Base-by-base conservation (phyloP, 179 eudicot species). In the Silene noctiflora region DNA sequence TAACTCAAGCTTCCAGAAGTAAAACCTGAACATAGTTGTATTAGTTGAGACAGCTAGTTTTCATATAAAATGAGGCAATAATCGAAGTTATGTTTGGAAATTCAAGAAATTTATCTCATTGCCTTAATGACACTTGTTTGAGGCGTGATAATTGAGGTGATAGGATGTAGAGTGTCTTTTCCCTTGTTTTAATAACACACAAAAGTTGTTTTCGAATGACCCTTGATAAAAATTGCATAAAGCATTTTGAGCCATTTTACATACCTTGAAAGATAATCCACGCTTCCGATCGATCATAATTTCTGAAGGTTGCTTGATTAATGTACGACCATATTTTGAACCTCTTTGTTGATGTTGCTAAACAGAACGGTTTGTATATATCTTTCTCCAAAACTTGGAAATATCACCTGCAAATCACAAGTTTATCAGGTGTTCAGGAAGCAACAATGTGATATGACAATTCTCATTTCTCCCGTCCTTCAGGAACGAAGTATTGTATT, bases 331-430 rank as follows among this genome's bases (percentile, higher is more conserved):
- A 80, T 80, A 62, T 72, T 75, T 79, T 79, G 86, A 19, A 77
- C 87, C 74, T 88, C 91, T 65, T 88, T 86, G 66, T 79, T 21
- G 61, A 88, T 81, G 76, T 86, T 81, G 20, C 64, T 55, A 67
- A 87, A 88, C 67, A 90, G 90, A 72, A 81, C 86, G 29, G 87
- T 84, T 31, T 83, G 78, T 27, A 90, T 88, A 69, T 90, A 87
- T 73, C 91, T 83, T 80, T 88, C 94, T 19, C 94, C 94, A 61
- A 85, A 88, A 85, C 94, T 90, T 64, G 94, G 91, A 81, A 90
- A 90, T 70, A 90, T 84, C 33, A 88, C 94, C 94, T 90, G 87
- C 66, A 62, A 53, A 79, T 67, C 51, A 71, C 16, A 14, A 58
- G 33, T 29, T 48, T 35, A 53, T 27, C 17, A 35, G 14, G 35